A percentile compares a stretch with the other conserved stretches of the same genome.
Evolutionary conservation across 768 basidiomycete species (phyloP).

Genomic region (Suillus paluster): DNA sequence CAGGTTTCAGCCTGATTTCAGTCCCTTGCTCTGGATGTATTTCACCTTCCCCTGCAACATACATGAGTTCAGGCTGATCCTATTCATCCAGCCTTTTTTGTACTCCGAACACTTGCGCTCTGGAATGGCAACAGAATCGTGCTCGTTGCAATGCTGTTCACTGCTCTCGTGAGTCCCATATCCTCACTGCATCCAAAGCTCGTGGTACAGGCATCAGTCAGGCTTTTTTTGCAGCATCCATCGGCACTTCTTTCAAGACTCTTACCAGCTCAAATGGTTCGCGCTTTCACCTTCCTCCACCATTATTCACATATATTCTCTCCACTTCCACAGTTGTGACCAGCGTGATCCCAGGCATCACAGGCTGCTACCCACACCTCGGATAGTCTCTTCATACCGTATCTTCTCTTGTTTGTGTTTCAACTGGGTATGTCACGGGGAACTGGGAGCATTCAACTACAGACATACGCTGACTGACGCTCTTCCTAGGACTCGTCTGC

Average conservation of each 20-base stretch:
- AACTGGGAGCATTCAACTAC: neutral
- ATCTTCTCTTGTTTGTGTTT: neutral
- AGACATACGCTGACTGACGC: neutral
- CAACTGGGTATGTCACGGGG: neutral
- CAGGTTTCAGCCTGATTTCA: neutral
- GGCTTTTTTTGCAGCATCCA: neutral
- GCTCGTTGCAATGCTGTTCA: neutral
- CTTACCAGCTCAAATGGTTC: neutral
- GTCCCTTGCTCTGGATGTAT: neutral
- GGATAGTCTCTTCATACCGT: conserved; percentile 2
- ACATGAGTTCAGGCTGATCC: too few relatives aligned
- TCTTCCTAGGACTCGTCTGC: neutral
- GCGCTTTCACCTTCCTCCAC: neutral
- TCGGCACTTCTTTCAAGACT: neutral
- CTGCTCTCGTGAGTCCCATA: neutral
- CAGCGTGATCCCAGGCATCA: neutral
- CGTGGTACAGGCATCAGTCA: neutral
- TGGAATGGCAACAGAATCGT: neutral
- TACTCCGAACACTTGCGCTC: neutral
- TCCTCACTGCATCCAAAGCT: neutral
- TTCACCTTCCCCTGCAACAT: neutral
- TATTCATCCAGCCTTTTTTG: neutral
- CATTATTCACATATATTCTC: neutral
- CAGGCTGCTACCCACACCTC: neutral
- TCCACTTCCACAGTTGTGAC: neutral